Conservation (phyloP, 2,329 filamentous ascomycete genomes). For the Sphaceloma murrayae region DNA sequence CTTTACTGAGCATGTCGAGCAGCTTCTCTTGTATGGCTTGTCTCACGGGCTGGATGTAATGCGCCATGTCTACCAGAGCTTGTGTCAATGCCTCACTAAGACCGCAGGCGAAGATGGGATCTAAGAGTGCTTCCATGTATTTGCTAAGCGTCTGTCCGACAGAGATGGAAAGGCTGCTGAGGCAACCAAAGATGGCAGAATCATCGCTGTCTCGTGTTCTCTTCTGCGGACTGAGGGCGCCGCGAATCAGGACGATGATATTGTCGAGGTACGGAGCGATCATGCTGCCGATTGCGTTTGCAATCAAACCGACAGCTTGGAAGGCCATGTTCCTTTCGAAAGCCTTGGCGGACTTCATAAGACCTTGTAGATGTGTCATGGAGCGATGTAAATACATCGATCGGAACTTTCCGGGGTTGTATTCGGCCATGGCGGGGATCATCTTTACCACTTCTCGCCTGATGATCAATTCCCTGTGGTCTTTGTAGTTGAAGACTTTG, state of each 20-base stretch:
- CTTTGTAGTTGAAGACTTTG: constrained; percentile 83
- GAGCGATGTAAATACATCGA: constrained; percentile 83
- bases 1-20: constrained; percentile 87
- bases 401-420: constrained; percentile 84
- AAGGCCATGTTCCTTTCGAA: constrained; percentile 82
- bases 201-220: constrained; percentile 52
- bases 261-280: constrained; percentile 93
- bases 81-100: constrained; percentile 89
- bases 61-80: constrained; percentile 94
- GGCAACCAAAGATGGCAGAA: constrained; percentile 86
- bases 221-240: constrained; percentile 76
- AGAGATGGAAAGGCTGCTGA: constrained; percentile 89
- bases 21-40: constrained; percentile 86
- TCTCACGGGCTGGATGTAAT: constrained; percentile 94
- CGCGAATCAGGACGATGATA: constrained; percentile 85
- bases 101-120: constrained; percentile 94
- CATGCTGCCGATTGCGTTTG: constrained; percentile 88
- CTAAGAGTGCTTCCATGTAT: constrained; percentile 91
- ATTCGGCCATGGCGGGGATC: constrained; percentile 86
- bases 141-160: constrained; percentile 96
- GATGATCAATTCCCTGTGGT: constrained; percentile 81
- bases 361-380: constrained; percentile 90
- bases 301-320: constrained; percentile 89
- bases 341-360: constrained; percentile 80
- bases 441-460: constrained; percentile 81